Evolutionary conservation across 2,329 filamentous ascomycete genomes (phyloP).

Genomic region (Aspergillus unguis): DNA sequence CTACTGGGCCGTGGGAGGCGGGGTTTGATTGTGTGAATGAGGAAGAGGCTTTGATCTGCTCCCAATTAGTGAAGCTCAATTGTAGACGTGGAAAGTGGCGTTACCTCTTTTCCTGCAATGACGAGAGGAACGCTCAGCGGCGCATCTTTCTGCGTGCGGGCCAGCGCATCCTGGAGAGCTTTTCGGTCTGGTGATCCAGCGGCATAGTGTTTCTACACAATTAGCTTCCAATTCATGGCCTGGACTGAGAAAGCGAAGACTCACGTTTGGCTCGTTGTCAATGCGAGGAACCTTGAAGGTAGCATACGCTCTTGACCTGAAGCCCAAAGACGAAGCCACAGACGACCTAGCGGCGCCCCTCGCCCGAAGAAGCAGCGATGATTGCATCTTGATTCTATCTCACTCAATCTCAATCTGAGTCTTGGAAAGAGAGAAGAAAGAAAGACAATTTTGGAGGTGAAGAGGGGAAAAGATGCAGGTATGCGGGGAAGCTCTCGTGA

Average conservation of each 20-base stretch:
- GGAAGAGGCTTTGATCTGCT: constrained; percentile 32
- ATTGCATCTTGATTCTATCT: constrained; percentile 25
- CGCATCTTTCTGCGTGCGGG: constrained; percentile 63
- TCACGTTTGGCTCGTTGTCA: constrained; percentile 91
- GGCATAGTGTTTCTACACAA: constrained; percentile 73
- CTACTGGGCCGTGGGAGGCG: constrained; percentile 73
- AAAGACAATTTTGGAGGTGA: constrained; percentile 3
- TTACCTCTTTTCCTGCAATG: constrained; percentile 75
- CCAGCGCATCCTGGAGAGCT: constrained; percentile 70
- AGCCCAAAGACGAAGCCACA: constrained; percentile 17
- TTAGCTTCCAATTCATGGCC: constrained; percentile 1
- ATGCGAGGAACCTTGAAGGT: constrained; percentile 84
- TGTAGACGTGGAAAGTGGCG: constrained; percentile 19
- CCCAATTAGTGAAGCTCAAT: background rate
- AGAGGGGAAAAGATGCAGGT: background rate
- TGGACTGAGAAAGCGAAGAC: constrained; percentile 27
- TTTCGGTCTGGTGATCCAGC: constrained; percentile 78
- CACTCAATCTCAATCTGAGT: background rate
- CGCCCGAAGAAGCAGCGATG: constrained; percentile 26
- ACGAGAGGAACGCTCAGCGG: constrained; percentile 78
- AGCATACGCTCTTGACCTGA: constrained; percentile 60
- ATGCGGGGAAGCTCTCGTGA: constrained; percentile 28
- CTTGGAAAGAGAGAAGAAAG: constrained; percentile 5
- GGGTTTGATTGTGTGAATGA: constrained; percentile 70
- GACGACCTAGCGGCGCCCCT: constrained; percentile 23